These are phyloP conservation scores for Sinapis alba DNA, from an alignment of 441 rosid species.

Conservation along the genomic window DNA sequence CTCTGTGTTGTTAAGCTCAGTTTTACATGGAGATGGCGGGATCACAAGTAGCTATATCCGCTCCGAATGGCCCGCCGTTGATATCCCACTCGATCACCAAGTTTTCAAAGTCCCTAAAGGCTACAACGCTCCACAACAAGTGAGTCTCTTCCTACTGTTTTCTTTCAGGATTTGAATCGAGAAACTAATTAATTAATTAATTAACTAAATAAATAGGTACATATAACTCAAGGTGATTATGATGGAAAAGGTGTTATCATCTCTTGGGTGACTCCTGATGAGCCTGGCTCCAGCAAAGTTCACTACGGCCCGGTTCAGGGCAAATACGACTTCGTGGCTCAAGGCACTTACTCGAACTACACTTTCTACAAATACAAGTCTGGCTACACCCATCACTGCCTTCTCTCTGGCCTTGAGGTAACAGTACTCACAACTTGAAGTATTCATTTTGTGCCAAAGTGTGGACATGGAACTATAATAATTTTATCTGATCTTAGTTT, in stretches of 20 bases:
- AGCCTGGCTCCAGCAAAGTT: constrained; percentile 69
- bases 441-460: background rate
- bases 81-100: constrained; percentile 62
- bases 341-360: constrained; percentile 69
- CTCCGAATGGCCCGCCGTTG: constrained; percentile 66
- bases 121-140: constrained; percentile 79
- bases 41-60: constrained; percentile 57
- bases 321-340: constrained; percentile 58
- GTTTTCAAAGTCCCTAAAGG: constrained; percentile 65
- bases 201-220: constrained; percentile 42
- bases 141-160: background rate
- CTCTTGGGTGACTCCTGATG: constrained; percentile 91
- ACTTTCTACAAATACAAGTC: constrained; percentile 80
- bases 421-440: background rate
- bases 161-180: too few species aligned
- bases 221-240: constrained; percentile 95
- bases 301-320: constrained; percentile 54
- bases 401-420: constrained; percentile 85
- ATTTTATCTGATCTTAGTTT: background rate
- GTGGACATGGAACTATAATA: background rate
- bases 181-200: background rate
- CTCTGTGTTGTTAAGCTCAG: constrained; percentile 43
- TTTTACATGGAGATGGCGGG: constrained; percentile 47
- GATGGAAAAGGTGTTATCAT: constrained; percentile 85
- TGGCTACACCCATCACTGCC: constrained; percentile 88